Evolutionary conservation across 2,329 filamentous ascomycete genomes (phyloP).

Genomic region (Fusarium oligoseptatum): DNA sequence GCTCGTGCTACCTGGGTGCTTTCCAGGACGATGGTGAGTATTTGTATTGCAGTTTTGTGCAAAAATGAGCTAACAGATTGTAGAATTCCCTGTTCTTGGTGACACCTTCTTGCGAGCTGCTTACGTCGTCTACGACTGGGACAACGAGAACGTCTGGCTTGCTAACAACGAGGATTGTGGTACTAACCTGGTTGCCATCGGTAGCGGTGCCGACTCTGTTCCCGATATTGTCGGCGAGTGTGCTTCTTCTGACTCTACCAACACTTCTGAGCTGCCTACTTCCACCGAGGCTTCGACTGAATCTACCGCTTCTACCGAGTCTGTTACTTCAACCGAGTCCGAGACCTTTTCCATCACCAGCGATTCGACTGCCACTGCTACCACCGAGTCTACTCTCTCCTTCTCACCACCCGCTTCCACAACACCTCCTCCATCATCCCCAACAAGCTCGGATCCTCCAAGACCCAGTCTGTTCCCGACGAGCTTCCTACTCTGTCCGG

Average conservation of each 20-base stretch:
- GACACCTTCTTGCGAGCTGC: conserved; percentile 61
- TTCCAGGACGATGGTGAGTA: conserved; percentile 51
- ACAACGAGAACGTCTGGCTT: conserved; percentile 55
- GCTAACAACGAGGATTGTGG: conserved; percentile 56
- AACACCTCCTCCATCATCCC: conserved; percentile 32
- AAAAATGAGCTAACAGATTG: neutral
- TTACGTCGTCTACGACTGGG: conserved; percentile 59
- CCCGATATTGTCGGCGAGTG: conserved; percentile 51
- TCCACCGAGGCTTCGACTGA: conserved; percentile 29
- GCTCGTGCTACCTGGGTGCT: conserved; percentile 60
- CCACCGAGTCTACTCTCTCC: conserved; percentile 21
- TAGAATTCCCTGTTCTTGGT: conserved; percentile 56
- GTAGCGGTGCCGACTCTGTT: conserved; percentile 55
- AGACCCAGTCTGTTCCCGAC: neutral
- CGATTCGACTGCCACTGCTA: conserved; percentile 5
- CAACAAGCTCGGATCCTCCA: conserved; percentile 2
- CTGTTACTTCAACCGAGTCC: neutral
- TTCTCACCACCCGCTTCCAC: conserved; percentile 26
- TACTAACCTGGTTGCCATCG: conserved; percentile 53
- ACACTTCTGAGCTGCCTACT: conserved; percentile 22
- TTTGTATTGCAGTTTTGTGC: neutral
- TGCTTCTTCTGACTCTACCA: conserved; percentile 29
- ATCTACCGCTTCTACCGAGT: conserved; percentile 8
- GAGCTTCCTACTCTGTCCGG: neutral
- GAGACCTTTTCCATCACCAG: conserved; percentile 5